Conservation (phyloP, 2,329 filamentous ascomycete species). For the Pseudocercospora eumusae region DNA sequence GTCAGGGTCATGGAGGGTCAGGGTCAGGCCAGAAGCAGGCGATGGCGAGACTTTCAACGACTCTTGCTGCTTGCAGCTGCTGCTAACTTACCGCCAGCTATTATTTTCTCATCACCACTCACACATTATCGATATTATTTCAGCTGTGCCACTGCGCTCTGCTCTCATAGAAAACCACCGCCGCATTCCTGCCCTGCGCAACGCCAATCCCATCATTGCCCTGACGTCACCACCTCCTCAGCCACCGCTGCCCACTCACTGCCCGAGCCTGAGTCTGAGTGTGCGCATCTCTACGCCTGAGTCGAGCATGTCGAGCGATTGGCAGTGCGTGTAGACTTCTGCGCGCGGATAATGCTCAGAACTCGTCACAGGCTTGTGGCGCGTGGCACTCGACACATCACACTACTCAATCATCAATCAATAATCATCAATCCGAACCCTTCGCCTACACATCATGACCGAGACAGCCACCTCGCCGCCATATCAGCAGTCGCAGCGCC, state of each 20-base stretch:
- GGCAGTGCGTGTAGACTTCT: neutral
- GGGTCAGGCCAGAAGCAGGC: too few relatives aligned
- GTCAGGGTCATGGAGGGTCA: too few relatives aligned
- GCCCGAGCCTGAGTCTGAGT: neutral
- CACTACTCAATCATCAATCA: slow-evolving; percentile 3
- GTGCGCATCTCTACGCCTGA: neutral
- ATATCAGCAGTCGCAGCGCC: slow-evolving; percentile 21
- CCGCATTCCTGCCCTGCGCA: neutral
- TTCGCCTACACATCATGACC: slow-evolving; percentile 27
- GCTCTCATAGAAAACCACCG: neutral
- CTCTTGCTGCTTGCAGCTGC: slow-evolving; percentile 3
- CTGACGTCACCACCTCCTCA: slow-evolving; percentile 10
- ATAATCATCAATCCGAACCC: slow-evolving; percentile 7
- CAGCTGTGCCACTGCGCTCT: neutral
- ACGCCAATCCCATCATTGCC: neutral
- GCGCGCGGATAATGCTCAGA: slow-evolving; percentile 1
- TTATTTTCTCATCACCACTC: neutral
- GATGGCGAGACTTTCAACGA: too few relatives aligned
- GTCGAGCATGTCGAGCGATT: neutral
- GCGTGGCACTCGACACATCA: neutral
- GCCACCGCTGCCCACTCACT: neutral
- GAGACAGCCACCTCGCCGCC: slow-evolving; percentile 32
- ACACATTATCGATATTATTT: too few relatives aligned
- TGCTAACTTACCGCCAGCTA: too few relatives aligned
- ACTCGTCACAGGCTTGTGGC: slow-evolving; percentile 6